These are phyloP conservation scores for Didymella keratinophila DNA, from an alignment of 2,329 filamentous ascomycete genomes.

Conservation along the genomic window DNA sequence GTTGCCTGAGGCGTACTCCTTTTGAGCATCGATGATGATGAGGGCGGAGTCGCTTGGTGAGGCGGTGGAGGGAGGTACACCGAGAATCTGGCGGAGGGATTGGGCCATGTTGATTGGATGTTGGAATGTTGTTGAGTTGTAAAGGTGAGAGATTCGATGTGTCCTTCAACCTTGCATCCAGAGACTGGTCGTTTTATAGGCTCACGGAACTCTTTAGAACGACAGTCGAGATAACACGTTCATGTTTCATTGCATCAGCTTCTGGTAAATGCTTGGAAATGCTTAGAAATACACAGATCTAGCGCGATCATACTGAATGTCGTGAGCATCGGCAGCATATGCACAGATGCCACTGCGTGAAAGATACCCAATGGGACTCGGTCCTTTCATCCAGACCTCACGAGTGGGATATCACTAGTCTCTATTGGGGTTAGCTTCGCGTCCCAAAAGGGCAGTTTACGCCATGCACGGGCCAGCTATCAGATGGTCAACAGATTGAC, in stretches of 20 bases:
- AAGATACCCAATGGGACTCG: background rate
- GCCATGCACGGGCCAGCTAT: constrained; percentile 2
- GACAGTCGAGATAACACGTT: too few relatives aligned
- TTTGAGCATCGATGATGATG: constrained; percentile 74
- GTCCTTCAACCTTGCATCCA: background rate
- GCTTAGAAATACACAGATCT: constrained; percentile 11
- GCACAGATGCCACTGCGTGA: too few relatives aligned
- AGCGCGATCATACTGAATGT: background rate
- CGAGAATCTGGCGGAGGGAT: constrained; percentile 62
- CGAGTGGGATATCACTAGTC: background rate
- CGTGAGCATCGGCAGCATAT: background rate
- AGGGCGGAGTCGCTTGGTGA: constrained; percentile 65
- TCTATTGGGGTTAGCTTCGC: background rate
- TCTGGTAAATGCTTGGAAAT: constrained; percentile 13
- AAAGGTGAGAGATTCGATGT: background rate
- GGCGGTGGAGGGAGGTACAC: constrained; percentile 62
- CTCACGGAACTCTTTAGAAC: too few relatives aligned
- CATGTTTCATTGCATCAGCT: background rate
- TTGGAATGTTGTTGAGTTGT: background rate
- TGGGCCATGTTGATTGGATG: constrained; percentile 10
- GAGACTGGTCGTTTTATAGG: background rate
- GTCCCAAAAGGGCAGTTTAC: constrained; percentile 8
- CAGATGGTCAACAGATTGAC: background rate
- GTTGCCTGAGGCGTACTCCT: constrained; percentile 68
- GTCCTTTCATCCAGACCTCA: background rate